Conservation (phyloP, 2,329 filamentous ascomycete species). For the Madurella fahalii region DNA sequence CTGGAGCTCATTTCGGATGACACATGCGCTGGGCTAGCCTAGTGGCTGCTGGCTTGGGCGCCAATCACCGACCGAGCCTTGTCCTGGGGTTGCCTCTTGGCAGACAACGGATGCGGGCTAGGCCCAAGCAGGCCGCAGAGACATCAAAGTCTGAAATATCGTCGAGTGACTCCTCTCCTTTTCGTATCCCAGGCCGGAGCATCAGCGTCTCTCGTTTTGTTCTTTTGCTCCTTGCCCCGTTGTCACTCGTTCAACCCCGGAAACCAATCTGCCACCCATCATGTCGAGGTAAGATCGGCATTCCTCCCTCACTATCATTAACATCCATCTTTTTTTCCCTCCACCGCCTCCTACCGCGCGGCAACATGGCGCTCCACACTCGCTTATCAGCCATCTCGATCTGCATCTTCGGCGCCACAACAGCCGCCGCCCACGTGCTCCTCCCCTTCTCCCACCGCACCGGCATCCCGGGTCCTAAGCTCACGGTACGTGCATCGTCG, state of each 20-base stretch:
- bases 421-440: constrained; percentile 17
- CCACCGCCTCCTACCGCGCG: background rate
- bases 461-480: background rate
- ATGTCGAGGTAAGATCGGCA: constrained; percentile 15
- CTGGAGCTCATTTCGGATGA: background rate
- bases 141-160: background rate
- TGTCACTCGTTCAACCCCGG: background rate
- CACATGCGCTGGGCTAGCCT: background rate
- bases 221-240: background rate
- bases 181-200: background rate
- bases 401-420: constrained; percentile 3
- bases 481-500: constrained; percentile 16
- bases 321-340: background rate
- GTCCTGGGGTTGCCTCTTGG: background rate
- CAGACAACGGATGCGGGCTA: background rate
- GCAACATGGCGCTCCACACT: constrained; percentile 13
- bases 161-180: background rate
- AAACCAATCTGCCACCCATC: background rate
- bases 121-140: background rate
- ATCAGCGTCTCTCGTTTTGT: background rate
- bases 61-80: background rate
- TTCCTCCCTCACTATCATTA: constrained; percentile 7
- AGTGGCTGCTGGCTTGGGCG: background rate
- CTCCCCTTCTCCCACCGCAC: constrained; percentile 20
- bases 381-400: constrained; percentile 12